These are phyloP conservation scores for Hepatocystis sp. DNA, from an alignment of 169 alveolate genomes.

Conservation along the genomic window DNA sequence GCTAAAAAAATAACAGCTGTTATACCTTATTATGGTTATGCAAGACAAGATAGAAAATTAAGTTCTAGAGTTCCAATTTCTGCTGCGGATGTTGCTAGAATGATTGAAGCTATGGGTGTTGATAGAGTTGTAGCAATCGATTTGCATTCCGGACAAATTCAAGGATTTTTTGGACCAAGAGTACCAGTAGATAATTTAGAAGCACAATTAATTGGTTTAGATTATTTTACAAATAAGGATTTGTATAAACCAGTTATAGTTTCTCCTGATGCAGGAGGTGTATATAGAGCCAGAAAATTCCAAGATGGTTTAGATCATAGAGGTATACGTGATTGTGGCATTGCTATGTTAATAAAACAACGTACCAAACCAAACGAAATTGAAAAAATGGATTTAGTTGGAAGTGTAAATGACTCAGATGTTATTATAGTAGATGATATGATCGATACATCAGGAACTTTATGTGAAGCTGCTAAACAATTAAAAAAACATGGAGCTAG, in stretches of 20 bases:
- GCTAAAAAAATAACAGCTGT: slow-evolving; percentile 96
- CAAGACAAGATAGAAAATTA: slow-evolving; percentile 94
- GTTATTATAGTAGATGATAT: slow-evolving; percentile 97
- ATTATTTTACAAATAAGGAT: slow-evolving; percentile 83
- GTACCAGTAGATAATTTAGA: slow-evolving; percentile 94
- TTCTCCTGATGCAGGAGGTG: slow-evolving; percentile 97
- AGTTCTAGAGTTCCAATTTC: slow-evolving; percentile 93
- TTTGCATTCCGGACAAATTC: slow-evolving; percentile 95
- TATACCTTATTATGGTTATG: slow-evolving; percentile 98
- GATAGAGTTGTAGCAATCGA: slow-evolving; percentile 96
- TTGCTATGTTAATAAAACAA: slow-evolving; percentile 91
- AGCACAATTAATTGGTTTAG: slow-evolving; percentile 91
- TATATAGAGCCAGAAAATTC: slow-evolving; percentile 77
- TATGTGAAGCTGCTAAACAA: slow-evolving; percentile 95
- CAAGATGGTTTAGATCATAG: slow-evolving; percentile 71
- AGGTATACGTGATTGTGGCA: slow-evolving; percentile 78
- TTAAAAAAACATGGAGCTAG: slow-evolving; percentile 94
- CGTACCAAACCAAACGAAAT: slow-evolving; percentile 88
- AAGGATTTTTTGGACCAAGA: slow-evolving; percentile 96
- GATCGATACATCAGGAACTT: slow-evolving; percentile 99
- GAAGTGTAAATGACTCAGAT: slow-evolving; percentile 94
- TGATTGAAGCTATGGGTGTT: slow-evolving; percentile 97
- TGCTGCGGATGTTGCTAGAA: slow-evolving; percentile 95
- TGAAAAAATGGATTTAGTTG: slow-evolving; percentile 94
- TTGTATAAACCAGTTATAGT: slow-evolving; percentile 92